Evolutionary conservation across 352 stramenopile species (phyloP).

Genomic region (Phytopythium chamaehyphon): DNA sequence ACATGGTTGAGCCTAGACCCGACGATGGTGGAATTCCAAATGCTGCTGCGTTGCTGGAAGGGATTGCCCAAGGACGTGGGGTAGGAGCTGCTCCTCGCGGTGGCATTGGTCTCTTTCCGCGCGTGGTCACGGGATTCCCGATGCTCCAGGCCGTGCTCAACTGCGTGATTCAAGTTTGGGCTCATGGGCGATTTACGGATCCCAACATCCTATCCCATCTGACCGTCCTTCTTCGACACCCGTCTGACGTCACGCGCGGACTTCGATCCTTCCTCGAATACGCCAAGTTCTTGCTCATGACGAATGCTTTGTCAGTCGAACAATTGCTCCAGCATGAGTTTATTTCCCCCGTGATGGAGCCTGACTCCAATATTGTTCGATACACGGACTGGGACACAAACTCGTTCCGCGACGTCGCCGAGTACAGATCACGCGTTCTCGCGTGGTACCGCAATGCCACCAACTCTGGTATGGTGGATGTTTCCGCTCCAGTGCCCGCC

Average conservation of each 20-base stretch:
- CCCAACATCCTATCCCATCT: constrained; percentile 23
- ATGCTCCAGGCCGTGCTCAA: constrained; percentile 43
- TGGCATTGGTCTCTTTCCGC: constrained; percentile 13
- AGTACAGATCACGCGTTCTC: constrained; percentile 37
- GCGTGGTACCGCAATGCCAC: constrained; percentile 26
- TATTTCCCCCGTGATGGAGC: not conserved
- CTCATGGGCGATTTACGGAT: constrained; percentile 37
- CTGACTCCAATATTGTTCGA: not conserved
- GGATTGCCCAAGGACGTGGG: constrained; percentile 3
- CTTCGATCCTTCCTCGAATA: constrained; percentile 68
- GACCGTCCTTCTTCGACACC: constrained; percentile 26
- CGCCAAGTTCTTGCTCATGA: constrained; percentile 48
- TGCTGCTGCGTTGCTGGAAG: constrained; percentile 5
- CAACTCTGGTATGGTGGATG: not conserved
- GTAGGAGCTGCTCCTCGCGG: constrained; percentile 9
- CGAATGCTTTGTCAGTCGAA: constrained; percentile 25
- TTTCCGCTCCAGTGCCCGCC: not conserved
- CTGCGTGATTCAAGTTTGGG: constrained; percentile 33
- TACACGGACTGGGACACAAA: constrained; percentile 4
- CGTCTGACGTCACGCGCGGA: constrained; percentile 24
- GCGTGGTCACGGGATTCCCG: not conserved
- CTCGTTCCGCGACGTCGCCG: constrained; percentile 21
- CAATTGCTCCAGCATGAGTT: constrained; percentile 47
- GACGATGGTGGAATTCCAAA: constrained; percentile 8
- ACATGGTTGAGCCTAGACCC: constrained; percentile 6